These are phyloP conservation scores for Meira nashicola DNA, from an alignment of 1,284 basidiomycete species.

Conservation along the genomic window DNA sequence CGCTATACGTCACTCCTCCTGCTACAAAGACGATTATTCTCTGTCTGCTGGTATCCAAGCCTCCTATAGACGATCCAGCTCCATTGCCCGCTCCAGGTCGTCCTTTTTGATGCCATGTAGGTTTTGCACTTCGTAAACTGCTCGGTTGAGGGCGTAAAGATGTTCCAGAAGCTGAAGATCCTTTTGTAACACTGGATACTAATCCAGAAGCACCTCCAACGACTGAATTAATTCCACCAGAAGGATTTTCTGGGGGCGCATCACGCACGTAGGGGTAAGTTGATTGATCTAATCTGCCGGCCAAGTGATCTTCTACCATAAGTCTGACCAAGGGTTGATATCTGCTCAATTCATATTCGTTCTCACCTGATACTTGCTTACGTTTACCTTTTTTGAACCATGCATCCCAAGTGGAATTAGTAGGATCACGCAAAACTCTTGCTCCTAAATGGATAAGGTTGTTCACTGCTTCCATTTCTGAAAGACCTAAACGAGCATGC, in stretches of 20 bases:
- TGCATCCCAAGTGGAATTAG: constrained; percentile 26
- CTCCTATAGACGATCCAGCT: constrained; percentile 7
- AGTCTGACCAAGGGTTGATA: constrained; percentile 81
- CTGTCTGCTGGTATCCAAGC: constrained; percentile 58
- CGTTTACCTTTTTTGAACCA: constrained; percentile 61
- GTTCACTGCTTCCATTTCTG: constrained; percentile 92
- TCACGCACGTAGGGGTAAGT: constrained; percentile 90
- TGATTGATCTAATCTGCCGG: constrained; percentile 69
- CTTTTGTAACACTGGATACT: constrained; percentile 1
- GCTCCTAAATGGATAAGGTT: constrained; percentile 77
- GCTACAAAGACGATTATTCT: constrained; percentile 86
- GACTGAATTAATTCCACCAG: background rate
- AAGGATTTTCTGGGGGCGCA: constrained; percentile 61
- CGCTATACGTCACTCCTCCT: constrained; percentile 93
- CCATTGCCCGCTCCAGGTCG: constrained; percentile 18
- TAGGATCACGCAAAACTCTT: constrained; percentile 67
- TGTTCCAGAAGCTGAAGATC: background rate
- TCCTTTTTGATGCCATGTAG: constrained; percentile 41
- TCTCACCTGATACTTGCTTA: constrained; percentile 71
- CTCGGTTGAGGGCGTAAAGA: constrained; percentile 20
- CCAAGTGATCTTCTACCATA: constrained; percentile 82
- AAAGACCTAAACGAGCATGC: constrained; percentile 80
- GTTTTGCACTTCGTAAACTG: constrained; percentile 37
- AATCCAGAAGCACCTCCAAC: constrained; percentile 2
- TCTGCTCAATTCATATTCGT: constrained; percentile 91